A percentile compares a stretch with the other conserved stretches of the same genome.
Conservation (phyloP, 75 land plant species). For the Cupressus sempervirens region DNA sequence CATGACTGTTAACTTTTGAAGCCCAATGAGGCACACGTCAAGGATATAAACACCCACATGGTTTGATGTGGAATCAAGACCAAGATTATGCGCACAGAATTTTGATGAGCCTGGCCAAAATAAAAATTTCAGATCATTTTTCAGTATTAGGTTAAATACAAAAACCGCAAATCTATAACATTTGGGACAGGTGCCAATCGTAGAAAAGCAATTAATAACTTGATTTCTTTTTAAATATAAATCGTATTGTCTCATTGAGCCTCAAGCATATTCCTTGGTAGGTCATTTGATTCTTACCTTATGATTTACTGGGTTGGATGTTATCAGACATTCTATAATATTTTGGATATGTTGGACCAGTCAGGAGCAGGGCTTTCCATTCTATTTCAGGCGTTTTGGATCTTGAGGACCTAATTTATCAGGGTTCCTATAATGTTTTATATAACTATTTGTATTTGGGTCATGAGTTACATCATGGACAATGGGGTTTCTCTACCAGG, state of each 20-base stretch:
- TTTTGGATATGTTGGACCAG: neutral
- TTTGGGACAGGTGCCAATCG: no score
- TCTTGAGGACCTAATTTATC: neutral
- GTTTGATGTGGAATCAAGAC: no score
- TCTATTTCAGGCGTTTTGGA: neutral
- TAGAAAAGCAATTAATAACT: neutral
- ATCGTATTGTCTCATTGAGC: neutral
- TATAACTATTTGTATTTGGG: neutral
- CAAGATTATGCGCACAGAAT: no score
- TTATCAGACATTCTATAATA: neutral
- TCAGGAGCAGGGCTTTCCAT: neutral
- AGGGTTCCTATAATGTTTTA: neutral
- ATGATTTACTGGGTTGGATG: neutral
- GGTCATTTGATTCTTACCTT: neutral
- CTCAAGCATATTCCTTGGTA: neutral
- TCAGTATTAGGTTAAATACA: no score
- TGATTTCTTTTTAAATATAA: neutral
- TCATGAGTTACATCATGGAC: neutral
- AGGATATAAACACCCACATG: no score
- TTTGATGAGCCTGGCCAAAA: no score
- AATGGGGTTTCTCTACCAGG: neutral
- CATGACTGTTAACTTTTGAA: no score
- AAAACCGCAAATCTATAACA: no score
- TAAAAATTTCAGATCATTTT: no score
- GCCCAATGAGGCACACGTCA: no score